Conservation (phyloP, 2,329 filamentous ascomycete genomes). For the Madurella mycetomatis region DNA sequence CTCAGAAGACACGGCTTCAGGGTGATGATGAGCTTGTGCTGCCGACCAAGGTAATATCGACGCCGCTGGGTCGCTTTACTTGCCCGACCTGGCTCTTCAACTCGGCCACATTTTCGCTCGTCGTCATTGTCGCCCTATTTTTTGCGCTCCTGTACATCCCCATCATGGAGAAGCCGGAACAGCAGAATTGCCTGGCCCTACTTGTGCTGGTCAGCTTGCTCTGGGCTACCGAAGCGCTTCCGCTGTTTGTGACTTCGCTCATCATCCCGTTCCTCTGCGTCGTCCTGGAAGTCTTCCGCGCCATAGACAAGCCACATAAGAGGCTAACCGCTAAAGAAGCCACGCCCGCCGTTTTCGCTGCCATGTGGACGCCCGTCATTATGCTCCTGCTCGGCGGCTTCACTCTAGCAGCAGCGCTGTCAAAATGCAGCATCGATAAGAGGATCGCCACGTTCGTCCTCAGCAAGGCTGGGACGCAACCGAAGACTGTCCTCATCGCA, state of each 20-base stretch:
- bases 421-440: slow-evolving; percentile 97
- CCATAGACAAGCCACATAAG: slow-evolving; percentile 61
- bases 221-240: slow-evolving; percentile 97
- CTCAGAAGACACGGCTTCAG: slow-evolving; percentile 66
- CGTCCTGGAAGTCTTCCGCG: slow-evolving; percentile 75
- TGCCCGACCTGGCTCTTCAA: slow-evolving; percentile 81
- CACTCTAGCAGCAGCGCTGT: slow-evolving; percentile 88
- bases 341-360: slow-evolving; percentile 78
- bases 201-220: slow-evolving; percentile 88
- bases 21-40: slow-evolving; percentile 70
- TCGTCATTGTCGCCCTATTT: slow-evolving; percentile 70
- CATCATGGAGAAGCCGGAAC: slow-evolving; percentile 80
- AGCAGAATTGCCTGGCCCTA: slow-evolving; percentile 94
- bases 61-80: slow-evolving; percentile 72
- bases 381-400: slow-evolving; percentile 97
- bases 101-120: slow-evolving; percentile 71
- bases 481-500: slow-evolving; percentile 83
- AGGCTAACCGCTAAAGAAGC: slow-evolving; percentile 77
- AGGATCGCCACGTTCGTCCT: slow-evolving; percentile 93
- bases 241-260: slow-evolving; percentile 92
- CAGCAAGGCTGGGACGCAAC: slow-evolving; percentile 90
- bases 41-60: slow-evolving; percentile 64
- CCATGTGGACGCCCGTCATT: slow-evolving; percentile 99
- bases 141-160: slow-evolving; percentile 67
- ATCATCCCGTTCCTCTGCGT: slow-evolving; percentile 92